A percentile compares a stretch with the other conserved stretches of the same genome.
Conservation (phyloP, 2,329 filamentous ascomycete species). For the Onygenales sp. region DNA sequence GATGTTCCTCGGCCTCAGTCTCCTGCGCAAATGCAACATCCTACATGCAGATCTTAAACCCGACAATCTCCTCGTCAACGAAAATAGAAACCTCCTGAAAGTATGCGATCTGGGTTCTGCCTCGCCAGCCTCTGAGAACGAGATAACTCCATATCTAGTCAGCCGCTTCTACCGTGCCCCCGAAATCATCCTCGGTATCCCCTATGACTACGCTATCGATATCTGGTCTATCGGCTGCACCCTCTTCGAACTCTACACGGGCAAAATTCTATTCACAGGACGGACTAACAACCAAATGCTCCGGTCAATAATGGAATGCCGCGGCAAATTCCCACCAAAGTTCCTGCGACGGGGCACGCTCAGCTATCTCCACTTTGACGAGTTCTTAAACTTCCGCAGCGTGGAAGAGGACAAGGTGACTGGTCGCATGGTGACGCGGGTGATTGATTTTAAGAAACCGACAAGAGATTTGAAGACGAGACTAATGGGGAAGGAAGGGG, state of each 20-base stretch:
- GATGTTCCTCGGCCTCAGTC: slow-evolving; percentile 79
- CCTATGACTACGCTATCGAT: slow-evolving; percentile 88
- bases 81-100: slow-evolving; percentile 74
- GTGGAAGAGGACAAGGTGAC: slow-evolving; percentile 81
- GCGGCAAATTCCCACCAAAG: slow-evolving; percentile 84
- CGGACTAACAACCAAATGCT: slow-evolving; percentile 98
- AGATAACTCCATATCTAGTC: slow-evolving; percentile 89
- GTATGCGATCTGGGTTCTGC: slow-evolving; percentile 97
- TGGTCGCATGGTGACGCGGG: slow-evolving; percentile 55
- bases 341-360: slow-evolving; percentile 75
- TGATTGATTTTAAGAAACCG: slow-evolving; percentile 52
- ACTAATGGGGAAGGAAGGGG: slow-evolving; percentile 56
- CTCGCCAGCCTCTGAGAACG: slow-evolving; percentile 79
- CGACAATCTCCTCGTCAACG: slow-evolving; percentile 91
- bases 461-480: slow-evolving; percentile 73
- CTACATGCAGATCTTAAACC: slow-evolving; percentile 95
- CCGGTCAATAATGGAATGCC: slow-evolving; percentile 87
- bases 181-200: slow-evolving; percentile 94
- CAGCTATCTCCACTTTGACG: slow-evolving; percentile 71
- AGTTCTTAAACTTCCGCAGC: slow-evolving; percentile 72
- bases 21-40: slow-evolving; percentile 86
- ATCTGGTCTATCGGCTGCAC: slow-evolving; percentile 98
- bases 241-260: slow-evolving; percentile 91
- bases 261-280: slow-evolving; percentile 92
- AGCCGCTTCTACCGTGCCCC: slow-evolving; percentile 96